phyloP scores from a whole-genome alignment of 805 yeast genomes.

The Candida manassasensis region DNA sequence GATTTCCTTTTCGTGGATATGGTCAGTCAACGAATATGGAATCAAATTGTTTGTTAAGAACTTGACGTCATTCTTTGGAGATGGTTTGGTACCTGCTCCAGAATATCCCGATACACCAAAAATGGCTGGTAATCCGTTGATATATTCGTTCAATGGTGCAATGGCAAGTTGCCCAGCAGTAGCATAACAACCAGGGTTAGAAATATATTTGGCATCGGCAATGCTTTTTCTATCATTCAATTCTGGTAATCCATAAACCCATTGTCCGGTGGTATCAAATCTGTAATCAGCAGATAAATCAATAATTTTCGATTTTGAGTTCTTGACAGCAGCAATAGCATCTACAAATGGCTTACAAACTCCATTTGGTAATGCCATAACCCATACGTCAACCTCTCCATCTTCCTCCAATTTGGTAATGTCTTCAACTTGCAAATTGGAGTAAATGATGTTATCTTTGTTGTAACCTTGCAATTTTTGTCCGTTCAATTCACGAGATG shows the following conservation, averaged over 20 bases:
- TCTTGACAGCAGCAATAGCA: constrained; percentile 63
- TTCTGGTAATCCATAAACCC: constrained; percentile 97
- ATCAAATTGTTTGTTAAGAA: constrained; percentile 76
- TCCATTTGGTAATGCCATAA: constrained; percentile 98
- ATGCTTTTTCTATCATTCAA: constrained; percentile 64
- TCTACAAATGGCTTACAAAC: constrained; percentile 87
- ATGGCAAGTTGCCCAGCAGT: constrained; percentile 94
- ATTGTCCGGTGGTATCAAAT: constrained; percentile 80
- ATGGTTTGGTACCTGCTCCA: constrained; percentile 99
- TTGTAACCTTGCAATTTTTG: constrained; percentile 82
- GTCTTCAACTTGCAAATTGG: constrained; percentile 84
- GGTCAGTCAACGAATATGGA: constrained; percentile 95
- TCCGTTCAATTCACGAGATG: constrained; percentile 92
- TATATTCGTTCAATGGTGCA: constrained; percentile 72
- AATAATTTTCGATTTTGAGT: constrained; percentile 72
- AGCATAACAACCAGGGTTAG: constrained; percentile 99
- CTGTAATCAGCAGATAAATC: constrained; percentile 96
- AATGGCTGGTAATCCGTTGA: constrained; percentile 70
- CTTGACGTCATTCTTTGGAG: constrained; percentile 85
- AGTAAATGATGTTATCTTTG: constrained; percentile 73
- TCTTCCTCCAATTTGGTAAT: constrained; percentile 71
- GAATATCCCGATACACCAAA: constrained; percentile 98
- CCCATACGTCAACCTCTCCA: constrained; percentile 90
- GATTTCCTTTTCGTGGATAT: constrained; percentile 93
- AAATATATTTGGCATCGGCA: constrained; percentile 69